Conservation (phyloP, 352 stramenopile species). For the Thraustochytrium sp. region DNA sequence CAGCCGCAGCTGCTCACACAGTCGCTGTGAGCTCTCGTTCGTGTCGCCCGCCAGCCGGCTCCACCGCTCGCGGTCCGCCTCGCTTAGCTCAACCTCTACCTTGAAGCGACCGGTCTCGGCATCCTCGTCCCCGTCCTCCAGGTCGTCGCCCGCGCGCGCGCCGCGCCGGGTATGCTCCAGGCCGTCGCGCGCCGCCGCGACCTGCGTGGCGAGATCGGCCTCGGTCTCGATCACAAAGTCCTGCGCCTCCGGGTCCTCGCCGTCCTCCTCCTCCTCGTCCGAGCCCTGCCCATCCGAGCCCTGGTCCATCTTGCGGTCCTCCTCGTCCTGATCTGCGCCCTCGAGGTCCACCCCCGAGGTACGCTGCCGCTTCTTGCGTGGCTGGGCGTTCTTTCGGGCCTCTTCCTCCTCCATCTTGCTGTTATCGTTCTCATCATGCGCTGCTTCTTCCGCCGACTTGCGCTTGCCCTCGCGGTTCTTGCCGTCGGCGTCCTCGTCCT, state of each 20-base stretch:
- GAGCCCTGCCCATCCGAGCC: neutral
- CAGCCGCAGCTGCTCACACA: conserved; percentile 97
- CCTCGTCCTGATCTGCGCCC: neutral
- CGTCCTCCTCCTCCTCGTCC: conserved; percentile 40
- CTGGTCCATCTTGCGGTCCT: neutral
- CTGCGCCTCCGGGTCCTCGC: neutral
- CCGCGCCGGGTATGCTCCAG: neutral
- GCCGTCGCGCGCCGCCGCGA: neutral
- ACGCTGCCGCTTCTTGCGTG: neutral
- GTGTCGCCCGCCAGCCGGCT: conserved; percentile 46
- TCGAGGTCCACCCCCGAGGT: conserved; percentile 26
- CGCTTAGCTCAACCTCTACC: neutral
- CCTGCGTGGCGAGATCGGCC: conserved; percentile 1
- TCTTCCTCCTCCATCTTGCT: conserved; percentile 44
- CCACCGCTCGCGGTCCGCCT: neutral
- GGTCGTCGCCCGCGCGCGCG: neutral
- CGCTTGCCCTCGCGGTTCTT: neutral
- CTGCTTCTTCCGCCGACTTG: neutral
- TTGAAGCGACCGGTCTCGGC: neutral
- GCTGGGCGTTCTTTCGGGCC: conserved; percentile 39
- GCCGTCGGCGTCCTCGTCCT: neutral
- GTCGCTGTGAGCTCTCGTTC: conserved; percentile 56
- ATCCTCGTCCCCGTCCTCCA: conserved; percentile 40
- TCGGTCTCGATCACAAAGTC: conserved; percentile 1
- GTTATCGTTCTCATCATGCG: neutral